Evolutionary conservation across 1,139 yeast genomes (phyloP), one percentile per base, ranked within the genome.

Genomic region (Suhomyces anneliseae): DNA sequence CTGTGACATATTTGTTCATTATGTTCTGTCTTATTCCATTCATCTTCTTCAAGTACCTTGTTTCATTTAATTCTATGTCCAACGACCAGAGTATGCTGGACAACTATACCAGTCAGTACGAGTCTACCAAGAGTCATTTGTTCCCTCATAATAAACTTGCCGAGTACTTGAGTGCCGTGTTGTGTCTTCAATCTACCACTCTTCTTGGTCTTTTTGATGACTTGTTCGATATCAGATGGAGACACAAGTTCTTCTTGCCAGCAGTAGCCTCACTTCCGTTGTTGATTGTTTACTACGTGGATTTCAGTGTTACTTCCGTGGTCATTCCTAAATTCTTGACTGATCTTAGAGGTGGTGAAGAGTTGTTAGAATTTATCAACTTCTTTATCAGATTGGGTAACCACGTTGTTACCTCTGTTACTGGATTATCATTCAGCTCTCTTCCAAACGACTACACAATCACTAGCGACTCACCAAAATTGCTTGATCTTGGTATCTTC

Each of bases 191-290:
- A 66, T 82, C 92, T 54, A 92, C 95, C 64, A 79, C 90, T 14
- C 70, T 95, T 45, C 74, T 93, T 43, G 99, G 99, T 0, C 77
- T 93, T 27, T 88, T 95, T 44, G 99, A 93, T 65, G 99, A 93
- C 68, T 74, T 93, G 58, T 93, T 93, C 62, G 99, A 93, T 66
- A 84, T 93, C 52, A 80, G 97, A 55, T 93, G 99, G 99, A 78
- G 99, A 62, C 96, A 93, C 70, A 93, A 93, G 73, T 90, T 93
- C 69, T 90, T 93, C 61, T 65, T 93, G 55, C 99, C 99, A 0
- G 97, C 97, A 0, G 82, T 95, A 47, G 97, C 97, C 0, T 85
- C 96, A 1, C 83, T 93, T 43, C 99, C 99, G 4, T 74, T 95
- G 57, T 74, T 93, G 51, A 82, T 93, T 29, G 97, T 93, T 4